Percentiles rank a stretch among this genome's conserved stretches.
Evolutionary conservation across 2,329 filamentous ascomycete species (phyloP).

Genomic region (Penicillium digitatum): DNA sequence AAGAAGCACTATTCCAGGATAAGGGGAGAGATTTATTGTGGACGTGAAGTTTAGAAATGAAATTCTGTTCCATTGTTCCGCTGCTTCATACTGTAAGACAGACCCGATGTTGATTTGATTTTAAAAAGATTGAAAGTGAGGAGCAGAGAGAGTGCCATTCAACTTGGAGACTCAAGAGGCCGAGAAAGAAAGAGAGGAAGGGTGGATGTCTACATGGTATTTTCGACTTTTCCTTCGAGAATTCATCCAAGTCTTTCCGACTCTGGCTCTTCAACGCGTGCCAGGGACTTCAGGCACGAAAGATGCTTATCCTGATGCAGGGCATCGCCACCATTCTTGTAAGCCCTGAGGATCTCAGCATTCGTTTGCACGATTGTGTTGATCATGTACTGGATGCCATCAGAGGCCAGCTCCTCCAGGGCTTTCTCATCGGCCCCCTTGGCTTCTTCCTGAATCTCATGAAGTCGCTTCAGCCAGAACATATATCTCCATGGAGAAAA

Average conservation of each 20-base stretch:
- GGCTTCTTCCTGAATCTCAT: constrained; percentile 22
- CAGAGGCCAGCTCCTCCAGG: constrained; percentile 18
- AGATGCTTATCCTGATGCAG: constrained; percentile 15
- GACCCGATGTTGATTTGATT: too few relatives aligned
- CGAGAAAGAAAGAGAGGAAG: background rate
- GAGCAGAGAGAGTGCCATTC: background rate
- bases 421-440: constrained; percentile 14
- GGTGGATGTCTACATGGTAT: background rate
- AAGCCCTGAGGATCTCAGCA: constrained; percentile 17
- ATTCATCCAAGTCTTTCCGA: background rate
- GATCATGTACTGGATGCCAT: constrained; percentile 23
- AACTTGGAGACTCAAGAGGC: too few relatives aligned
- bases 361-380: constrained; percentile 13
- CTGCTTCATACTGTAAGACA: too few relatives aligned
- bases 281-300: constrained; percentile 3
- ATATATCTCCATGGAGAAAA: constrained; percentile 27
- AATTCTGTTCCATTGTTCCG: too few relatives aligned
- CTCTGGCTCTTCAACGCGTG: background rate
- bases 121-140: background rate
- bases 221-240: background rate
- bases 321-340: constrained; percentile 4
- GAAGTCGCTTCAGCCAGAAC: constrained; percentile 27
- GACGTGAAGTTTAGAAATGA: too few relatives aligned
- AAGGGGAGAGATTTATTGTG: too few relatives aligned
- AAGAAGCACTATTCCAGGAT: too few relatives aligned